Evolutionary conservation across 1,139 yeast species (phyloP).

Genomic region (Diutina ranongensis): DNA sequence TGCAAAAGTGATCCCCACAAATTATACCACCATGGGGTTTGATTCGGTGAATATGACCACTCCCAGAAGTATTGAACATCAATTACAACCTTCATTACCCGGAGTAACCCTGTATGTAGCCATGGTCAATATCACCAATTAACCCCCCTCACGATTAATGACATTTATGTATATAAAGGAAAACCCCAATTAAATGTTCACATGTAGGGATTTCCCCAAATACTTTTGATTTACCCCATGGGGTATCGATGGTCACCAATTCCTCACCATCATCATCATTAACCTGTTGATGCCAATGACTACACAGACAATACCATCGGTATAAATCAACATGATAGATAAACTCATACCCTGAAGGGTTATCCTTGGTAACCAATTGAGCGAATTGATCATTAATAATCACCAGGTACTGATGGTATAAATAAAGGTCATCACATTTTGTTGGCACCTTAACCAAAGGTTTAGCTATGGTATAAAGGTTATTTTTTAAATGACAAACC

Average conservation of each 20-base stretch:
- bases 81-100: too few relatives aligned
- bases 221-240: background rate
- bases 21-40: too few relatives aligned
- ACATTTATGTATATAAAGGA: background rate
- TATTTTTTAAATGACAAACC: background rate
- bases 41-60: too few relatives aligned
- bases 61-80: too few relatives aligned
- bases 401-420: background rate
- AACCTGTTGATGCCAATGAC: background rate
- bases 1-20: too few relatives aligned
- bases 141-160: background rate
- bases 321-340: background rate
- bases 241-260: background rate
- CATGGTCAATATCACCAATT: background rate
- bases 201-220: background rate
- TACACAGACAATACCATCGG: constrained; percentile 4
- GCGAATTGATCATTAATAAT: background rate
- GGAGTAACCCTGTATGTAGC: too few relatives aligned
- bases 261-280: background rate
- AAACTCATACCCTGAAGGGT: background rate
- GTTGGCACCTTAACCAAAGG: background rate
- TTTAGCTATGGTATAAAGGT: background rate
- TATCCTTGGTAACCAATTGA: background rate
- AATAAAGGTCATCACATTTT: background rate
- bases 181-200: background rate